Base-by-base conservation (phyloP, 768 basidiomycete genomes). In the Boletus eberwhitei region DNA sequence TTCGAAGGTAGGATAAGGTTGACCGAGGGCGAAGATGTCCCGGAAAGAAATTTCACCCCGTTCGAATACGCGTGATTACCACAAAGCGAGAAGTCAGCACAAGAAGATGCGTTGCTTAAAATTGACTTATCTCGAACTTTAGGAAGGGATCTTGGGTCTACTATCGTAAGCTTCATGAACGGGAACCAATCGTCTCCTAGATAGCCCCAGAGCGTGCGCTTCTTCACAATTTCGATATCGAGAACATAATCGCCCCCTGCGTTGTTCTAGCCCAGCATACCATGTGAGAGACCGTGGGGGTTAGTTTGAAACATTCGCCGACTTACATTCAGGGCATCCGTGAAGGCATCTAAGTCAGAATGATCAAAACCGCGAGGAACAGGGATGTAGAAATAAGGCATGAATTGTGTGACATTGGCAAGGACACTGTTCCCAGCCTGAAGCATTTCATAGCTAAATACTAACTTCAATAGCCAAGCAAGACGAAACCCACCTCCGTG, bases 361-460 rank as follows among this genome's bases (percentile, higher is more conserved):
- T 79, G 74, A 31, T 77, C 73, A 59, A 98, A 93, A 0, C 94
- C 94, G 17, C 88, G 82, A 32, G 97, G 97, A 31, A 87, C 82
- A 4, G 91, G 79, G 39, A 98, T 74, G 63, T 93, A 99, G 71
- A 99, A 97, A 71, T 99, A 98, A 0, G 97, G 96, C 46, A 84
- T 71, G 67, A 97, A 98, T 34, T 85, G 84, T 2, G 79, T 85
- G 47, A 99, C 79, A 57, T 88, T 83, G 3, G 86, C 87, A 16
- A 98, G 79, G 2, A 98, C 90, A 53, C 95, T 98, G 67, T 98
- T 82, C 0, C 96, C 96, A 2, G 75, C 78, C 90, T 95, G 45
- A 26, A 43, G 36, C 5, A 47, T 51, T 46, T 35, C 26, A 38
- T 19, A 11, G 40, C 50, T 60, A 22, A 49, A 31, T 41, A 39